A percentile compares a stretch with the other conserved stretches of the same genome.
phyloP scores from a whole-genome alignment of 2,329 filamentous ascomycete species.

The Piedraia hortae region DNA sequence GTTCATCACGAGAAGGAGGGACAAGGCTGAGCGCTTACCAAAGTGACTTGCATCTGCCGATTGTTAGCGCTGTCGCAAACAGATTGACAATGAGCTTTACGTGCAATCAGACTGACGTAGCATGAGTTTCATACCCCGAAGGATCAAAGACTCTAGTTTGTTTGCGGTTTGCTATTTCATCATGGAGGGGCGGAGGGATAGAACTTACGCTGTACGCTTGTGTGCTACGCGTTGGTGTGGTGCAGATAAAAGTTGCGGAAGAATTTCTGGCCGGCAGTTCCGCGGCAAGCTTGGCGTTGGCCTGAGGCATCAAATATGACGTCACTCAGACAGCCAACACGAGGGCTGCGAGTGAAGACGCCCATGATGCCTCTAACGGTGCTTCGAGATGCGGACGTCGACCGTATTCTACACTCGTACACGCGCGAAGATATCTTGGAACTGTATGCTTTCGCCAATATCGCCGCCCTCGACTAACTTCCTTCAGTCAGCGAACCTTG shows the following conservation, averaged over 20 bases:
- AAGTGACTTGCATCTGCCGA: not conserved
- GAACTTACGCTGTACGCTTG: too few relatives aligned
- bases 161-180: constrained; percentile 3
- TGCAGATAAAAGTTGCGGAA: too few relatives aligned
- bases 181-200: constrained; percentile 1
- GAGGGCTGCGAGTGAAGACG: too few relatives aligned
- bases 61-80: not conserved
- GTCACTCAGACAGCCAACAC: too few relatives aligned
- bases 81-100: not conserved
- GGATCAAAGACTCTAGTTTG: constrained; percentile 4
- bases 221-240: too few relatives aligned
- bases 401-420: constrained; percentile 26
- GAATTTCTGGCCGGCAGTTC: too few relatives aligned
- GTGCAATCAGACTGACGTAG: constrained; percentile 3
- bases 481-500: constrained; percentile 21
- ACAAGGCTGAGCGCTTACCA: not conserved
- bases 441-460: constrained; percentile 9
- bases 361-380: constrained; percentile 38
- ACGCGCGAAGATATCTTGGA: constrained; percentile 27
- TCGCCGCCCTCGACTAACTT: not conserved
- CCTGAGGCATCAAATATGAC: too few relatives aligned
- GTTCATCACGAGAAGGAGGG: constrained; percentile 1
- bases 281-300: too few relatives aligned
- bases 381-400: constrained; percentile 28
- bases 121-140: constrained; percentile 3